Evolutionary conservation across 352 stramenopile species (phyloP).

Genomic region (Phytophthora aleatoria): DNA sequence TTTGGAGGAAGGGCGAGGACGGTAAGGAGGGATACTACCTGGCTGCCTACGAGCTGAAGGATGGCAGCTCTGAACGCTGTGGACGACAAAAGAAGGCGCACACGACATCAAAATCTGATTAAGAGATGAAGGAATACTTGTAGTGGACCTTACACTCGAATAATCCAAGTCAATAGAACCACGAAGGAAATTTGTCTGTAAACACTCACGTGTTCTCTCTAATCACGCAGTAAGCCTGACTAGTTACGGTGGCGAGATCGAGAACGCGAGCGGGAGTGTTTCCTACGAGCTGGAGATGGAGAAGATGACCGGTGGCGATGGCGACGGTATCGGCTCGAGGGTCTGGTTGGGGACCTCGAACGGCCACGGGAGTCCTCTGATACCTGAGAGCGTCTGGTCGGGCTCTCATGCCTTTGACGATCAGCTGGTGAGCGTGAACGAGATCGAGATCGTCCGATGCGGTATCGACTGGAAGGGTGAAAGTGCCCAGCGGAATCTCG

Average conservation of each 20-base stretch:
- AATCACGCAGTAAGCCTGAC: background rate
- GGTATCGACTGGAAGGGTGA: slow-evolving; percentile 15
- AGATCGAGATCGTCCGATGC: slow-evolving; percentile 21
- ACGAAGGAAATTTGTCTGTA: slow-evolving; percentile 7
- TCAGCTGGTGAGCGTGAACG: slow-evolving; percentile 25
- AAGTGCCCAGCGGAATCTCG: slow-evolving; percentile 13
- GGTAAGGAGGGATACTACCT: slow-evolving; percentile 67
- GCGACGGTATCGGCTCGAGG: slow-evolving; percentile 12
- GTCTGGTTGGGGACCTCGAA: slow-evolving; percentile 12
- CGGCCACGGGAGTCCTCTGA: slow-evolving; percentile 9
- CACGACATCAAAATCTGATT: slow-evolving; percentile 65
- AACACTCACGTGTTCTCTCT: background rate
- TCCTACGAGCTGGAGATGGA: slow-evolving; percentile 14
- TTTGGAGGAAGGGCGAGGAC: slow-evolving; percentile 74
- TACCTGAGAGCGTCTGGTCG: slow-evolving; percentile 3
- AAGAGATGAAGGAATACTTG: slow-evolving; percentile 10
- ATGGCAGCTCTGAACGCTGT: slow-evolving; percentile 73
- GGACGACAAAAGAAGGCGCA: slow-evolving; percentile 79
- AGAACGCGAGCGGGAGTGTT: slow-evolving; percentile 29
- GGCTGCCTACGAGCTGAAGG: slow-evolving; percentile 69
- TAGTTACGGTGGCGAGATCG: slow-evolving; percentile 28
- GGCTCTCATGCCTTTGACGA: slow-evolving; percentile 17
- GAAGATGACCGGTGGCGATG: slow-evolving; percentile 31
- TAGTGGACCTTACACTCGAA: background rate
- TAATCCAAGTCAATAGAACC: slow-evolving; percentile 22